These are phyloP conservation scores for Nicotiana rustica DNA, from an alignment of 305 asterid genomes.

Conservation along the genomic window DNA sequence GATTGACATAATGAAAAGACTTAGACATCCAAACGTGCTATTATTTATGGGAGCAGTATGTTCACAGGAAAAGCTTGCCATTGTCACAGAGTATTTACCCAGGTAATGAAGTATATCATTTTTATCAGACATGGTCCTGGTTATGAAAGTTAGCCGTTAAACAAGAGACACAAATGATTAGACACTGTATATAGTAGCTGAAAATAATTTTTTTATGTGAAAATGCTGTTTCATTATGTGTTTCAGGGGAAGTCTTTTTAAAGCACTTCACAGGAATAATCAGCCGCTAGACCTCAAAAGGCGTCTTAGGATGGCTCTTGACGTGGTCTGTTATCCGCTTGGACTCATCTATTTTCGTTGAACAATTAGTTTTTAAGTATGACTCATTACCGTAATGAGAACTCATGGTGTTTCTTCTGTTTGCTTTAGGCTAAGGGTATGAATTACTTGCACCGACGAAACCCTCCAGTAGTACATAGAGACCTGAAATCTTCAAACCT, in stretches of 20 bases:
- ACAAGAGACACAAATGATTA: not conserved
- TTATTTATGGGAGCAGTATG: conserved; percentile 77
- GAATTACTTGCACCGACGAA: conserved; percentile 78
- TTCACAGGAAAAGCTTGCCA: conserved; percentile 69
- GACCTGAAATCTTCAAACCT: conserved; percentile 85
- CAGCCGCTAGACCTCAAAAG: conserved; percentile 64
- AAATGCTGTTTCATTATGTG: not conserved
- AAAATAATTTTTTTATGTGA: conserved; percentile 6
- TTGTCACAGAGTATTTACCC: conserved; percentile 70
- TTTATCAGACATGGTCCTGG: not conserved
- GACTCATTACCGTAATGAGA: not conserved
- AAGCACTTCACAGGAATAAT: conserved; percentile 63
- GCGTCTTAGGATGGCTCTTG: conserved; percentile 74
- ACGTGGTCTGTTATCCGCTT: conserved; percentile 59
- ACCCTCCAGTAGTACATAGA: conserved; percentile 81
- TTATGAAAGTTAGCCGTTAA: not conserved
- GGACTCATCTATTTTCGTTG: not conserved
- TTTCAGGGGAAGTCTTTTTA: conserved; percentile 78
- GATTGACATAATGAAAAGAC: conserved; percentile 76
- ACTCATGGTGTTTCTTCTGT: conserved; percentile 13
- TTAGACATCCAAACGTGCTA: conserved; percentile 80
- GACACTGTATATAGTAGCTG: not conserved
- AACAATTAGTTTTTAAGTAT: not conserved
- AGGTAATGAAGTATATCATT: conserved; percentile 50
- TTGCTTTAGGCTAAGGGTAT: conserved; percentile 72